These are phyloP conservation scores for Blastocystis sp. DNA, from an alignment of 352 stramenopile species.

Conservation along the genomic window DNA sequence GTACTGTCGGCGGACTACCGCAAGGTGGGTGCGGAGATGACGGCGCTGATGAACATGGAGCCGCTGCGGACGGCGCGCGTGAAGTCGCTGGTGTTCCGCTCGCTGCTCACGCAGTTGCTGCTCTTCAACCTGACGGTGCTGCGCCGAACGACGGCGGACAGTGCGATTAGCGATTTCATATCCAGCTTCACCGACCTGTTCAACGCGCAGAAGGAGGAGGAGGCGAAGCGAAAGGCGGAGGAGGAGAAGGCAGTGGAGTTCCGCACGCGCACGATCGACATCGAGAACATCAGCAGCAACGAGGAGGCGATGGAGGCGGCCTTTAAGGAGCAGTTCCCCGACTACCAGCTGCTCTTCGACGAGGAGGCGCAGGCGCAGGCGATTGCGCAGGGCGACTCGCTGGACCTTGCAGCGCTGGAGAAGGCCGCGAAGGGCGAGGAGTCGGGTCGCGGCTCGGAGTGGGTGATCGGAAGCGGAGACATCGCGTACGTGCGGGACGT, in stretches of 20 bases:
- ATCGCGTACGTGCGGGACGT: constrained; percentile 45
- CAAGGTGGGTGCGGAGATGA: background rate
- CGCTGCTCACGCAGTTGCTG: constrained; percentile 13
- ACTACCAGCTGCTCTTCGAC: constrained; percentile 70
- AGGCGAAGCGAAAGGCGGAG: constrained; percentile 50
- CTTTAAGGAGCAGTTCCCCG: constrained; percentile 80
- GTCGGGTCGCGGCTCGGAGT: background rate
- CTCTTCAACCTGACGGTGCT: constrained; percentile 11
- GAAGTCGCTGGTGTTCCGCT: constrained; percentile 15
- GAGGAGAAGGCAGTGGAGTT: constrained; percentile 56
- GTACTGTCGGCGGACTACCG: background rate
- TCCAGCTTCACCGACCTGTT: constrained; percentile 71
- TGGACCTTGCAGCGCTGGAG: constrained; percentile 10
- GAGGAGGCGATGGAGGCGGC: constrained; percentile 67
- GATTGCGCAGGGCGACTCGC: constrained; percentile 35
- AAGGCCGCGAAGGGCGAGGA: background rate
- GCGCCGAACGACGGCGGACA: constrained; percentile 54
- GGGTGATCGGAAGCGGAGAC: constrained; percentile 8
- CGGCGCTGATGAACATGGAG: constrained; percentile 3
- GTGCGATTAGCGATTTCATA: constrained; percentile 64
- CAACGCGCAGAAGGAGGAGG: constrained; percentile 47
- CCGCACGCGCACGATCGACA: constrained; percentile 63
- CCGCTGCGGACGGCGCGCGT: background rate
- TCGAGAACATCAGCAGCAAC: constrained; percentile 52
- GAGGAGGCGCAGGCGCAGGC: constrained; percentile 57